Evolutionary conservation across 2,329 filamentous ascomycete species (phyloP).

Genomic region (Calycina herbarum): DNA sequence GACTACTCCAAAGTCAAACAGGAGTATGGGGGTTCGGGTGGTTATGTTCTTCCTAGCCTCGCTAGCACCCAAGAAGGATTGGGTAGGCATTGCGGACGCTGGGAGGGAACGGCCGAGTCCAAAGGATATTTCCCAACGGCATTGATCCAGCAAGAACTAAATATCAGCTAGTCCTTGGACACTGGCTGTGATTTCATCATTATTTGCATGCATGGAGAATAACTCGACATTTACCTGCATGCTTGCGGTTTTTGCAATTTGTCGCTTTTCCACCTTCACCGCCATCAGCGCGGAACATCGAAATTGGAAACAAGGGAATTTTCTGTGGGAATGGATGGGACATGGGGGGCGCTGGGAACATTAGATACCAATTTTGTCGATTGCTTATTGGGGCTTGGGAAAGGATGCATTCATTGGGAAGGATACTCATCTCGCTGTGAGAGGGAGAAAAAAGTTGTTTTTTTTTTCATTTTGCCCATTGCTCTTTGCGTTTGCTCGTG

Average conservation of each 20-base stretch:
- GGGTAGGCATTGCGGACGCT: slow-evolving; percentile 36
- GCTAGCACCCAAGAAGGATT: slow-evolving; percentile 25
- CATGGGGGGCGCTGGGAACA: neutral
- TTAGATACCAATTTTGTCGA: slow-evolving; percentile 5
- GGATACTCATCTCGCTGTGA: neutral
- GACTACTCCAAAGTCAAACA: slow-evolving; percentile 35
- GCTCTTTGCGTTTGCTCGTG: neutral
- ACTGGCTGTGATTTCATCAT: slow-evolving; percentile 3
- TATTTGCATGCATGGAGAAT: slow-evolving; percentile 8
- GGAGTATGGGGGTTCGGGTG: slow-evolving; percentile 25
- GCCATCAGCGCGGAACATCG: neutral
- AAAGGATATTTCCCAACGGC: slow-evolving; percentile 36
- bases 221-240: neutral
- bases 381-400: slow-evolving; percentile 1
- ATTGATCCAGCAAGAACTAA: slow-evolving; percentile 35
- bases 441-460: neutral
- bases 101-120: slow-evolving; percentile 33
- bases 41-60: slow-evolving; percentile 33
- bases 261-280: neutral
- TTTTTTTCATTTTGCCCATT: neutral
- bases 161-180: slow-evolving; percentile 28
- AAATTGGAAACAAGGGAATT: neutral
- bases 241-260: slow-evolving; percentile 6
- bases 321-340: neutral
- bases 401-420: slow-evolving; percentile 2